Evolutionary conservation across 2,329 filamentous ascomycete species (phyloP).

Genomic region (Colletotrichum spinosum): DNA sequence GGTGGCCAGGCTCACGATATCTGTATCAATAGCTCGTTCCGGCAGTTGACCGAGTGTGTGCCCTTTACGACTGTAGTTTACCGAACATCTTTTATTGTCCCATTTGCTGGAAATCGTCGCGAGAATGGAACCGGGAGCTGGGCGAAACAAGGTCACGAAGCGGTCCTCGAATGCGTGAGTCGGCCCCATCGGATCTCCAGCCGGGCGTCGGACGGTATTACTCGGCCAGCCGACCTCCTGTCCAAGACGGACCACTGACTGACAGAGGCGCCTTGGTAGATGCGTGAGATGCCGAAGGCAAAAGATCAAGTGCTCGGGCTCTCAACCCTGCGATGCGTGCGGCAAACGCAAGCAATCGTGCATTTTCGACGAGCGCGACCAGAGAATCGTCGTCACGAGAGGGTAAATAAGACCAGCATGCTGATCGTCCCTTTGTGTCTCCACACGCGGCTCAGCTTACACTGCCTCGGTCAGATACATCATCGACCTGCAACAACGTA

Average conservation of each 20-base stretch:
- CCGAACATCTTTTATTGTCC: not conserved
- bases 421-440: too few relatives aligned
- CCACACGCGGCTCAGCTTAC: not conserved
- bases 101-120: not conserved
- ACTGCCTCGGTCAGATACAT: conserved; percentile 37
- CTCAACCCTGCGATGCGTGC: conserved; percentile 56
- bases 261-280: conserved; percentile 40
- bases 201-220: not conserved
- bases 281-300: conserved; percentile 57
- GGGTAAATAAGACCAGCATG: conserved; percentile 46
- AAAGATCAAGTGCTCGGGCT: conserved; percentile 60
- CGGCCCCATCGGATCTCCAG: not conserved
- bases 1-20: too few relatives aligned
- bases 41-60: not conserved
- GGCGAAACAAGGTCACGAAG: conserved; percentile 35
- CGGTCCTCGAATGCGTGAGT: conserved; percentile 40
- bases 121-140: conserved; percentile 30
- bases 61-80: not conserved
- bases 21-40: too few relatives aligned
- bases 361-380: conserved; percentile 57
- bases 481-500: conserved; percentile 38
- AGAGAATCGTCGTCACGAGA: conserved; percentile 61
- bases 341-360: conserved; percentile 55
- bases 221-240: not conserved
- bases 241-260: not conserved